Evolutionary conservation across 257 asterid genomes (phyloP).

Genomic region (Rhazya stricta): DNA sequence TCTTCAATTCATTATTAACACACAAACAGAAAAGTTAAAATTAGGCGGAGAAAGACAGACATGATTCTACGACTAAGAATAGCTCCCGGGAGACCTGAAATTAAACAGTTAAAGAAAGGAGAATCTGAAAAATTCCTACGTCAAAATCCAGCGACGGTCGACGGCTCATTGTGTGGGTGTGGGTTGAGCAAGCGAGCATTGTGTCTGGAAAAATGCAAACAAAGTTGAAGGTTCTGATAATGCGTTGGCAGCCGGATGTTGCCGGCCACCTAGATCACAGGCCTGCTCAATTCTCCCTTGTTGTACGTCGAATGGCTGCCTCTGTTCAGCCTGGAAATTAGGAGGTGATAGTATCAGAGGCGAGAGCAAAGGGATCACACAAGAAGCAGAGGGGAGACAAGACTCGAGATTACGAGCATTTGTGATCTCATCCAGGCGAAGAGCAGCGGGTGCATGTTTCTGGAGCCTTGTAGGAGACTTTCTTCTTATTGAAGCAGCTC

Average conservation of each 20-base stretch:
- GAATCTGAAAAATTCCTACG: neutral
- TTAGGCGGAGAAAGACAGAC: no score
- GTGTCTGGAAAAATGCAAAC: constrained; percentile 18
- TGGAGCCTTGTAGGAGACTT: constrained; percentile 26
- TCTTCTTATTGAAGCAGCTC: no score
- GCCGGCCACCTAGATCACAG: constrained; percentile 15
- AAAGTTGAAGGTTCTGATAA: constrained; percentile 17
- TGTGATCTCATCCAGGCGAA: constrained; percentile 11
- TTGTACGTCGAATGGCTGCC: neutral
- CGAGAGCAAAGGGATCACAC: constrained; percentile 15
- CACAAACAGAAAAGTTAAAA: neutral
- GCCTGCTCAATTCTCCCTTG: neutral
- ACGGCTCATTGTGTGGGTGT: neutral
- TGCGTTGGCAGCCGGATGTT: constrained; percentile 24
- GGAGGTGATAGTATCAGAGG: constrained; percentile 30
- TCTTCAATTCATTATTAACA: neutral
- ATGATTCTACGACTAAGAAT: no score
- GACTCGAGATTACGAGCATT: neutral
- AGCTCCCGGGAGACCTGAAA: no score
- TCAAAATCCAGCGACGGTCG: neutral
- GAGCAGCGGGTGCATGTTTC: constrained; percentile 28
- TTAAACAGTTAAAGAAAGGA: neutral
- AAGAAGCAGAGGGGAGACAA: constrained; percentile 11
- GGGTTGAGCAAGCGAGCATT: constrained; percentile 19
- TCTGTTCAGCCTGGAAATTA: neutral